Base-by-base conservation (phyloP, 495 filamentous ascomycete genomes). In the Sabuloglossum arenarium region DNA sequence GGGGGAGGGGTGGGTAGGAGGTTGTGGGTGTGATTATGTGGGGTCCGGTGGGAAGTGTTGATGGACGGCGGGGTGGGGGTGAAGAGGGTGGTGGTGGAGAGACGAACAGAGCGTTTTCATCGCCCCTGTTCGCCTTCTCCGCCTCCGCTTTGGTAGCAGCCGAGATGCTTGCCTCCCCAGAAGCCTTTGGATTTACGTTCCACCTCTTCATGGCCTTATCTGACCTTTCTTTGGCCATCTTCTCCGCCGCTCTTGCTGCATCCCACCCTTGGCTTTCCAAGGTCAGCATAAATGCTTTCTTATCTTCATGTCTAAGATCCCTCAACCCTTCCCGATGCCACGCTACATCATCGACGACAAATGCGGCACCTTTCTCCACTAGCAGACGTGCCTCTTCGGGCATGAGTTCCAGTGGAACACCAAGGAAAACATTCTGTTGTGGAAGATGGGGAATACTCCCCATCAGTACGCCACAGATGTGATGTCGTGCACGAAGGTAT, bases 371-470 rank as follows among this genome's bases (percentile, higher is more conserved):
- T 61, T 81, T 83, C 61, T 94, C 86, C 58, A 94, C 80, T 31
- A 98, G 75, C 56, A 94, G 64, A 56, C 79, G 76, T 2, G 81
- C 88, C 70, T 98, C 91, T 66, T 97, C 91, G 0, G 85, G 81
- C 76, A 90, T 86, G 42, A 98, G 71, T 70, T 95, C 82, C 37
- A 96, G 63, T 1, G 91, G 91, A 34, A 97, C 67, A 21, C 91
- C 86, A 57, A 88, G 75, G 65, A 97, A 96, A 53, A 95, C 75
- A 72, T 96, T 98, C 67, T 98, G 91, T 61, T 90, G 86, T 6
- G 90, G 88, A 43, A 83, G 78, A 68, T 95, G 91, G 1, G 93
- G 88, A 42, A 96, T 79, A 2, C 83, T 85, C 43, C 91, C 91
- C 49, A 83, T 82, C 50, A 96, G 71, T 24, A 91, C 85, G 53